phyloP scores from a whole-genome alignment of 2,329 filamentous ascomycete species.

The Aureobasidium sp. region DNA sequence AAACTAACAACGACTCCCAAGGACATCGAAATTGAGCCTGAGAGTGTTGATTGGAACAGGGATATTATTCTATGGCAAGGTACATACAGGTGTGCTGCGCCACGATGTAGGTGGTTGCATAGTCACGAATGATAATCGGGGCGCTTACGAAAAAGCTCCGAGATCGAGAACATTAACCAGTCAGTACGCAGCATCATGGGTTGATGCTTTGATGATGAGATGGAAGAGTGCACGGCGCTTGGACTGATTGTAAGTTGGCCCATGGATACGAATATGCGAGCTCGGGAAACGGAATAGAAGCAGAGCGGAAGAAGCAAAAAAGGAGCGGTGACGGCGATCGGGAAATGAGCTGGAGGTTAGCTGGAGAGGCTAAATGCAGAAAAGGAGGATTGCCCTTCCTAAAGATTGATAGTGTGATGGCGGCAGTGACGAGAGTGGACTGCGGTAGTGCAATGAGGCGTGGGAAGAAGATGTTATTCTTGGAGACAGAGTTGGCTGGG shows the following conservation, averaged over 20 bases:
- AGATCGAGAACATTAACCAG: background rate
- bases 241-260: background rate
- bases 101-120: background rate
- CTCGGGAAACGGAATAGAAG: conserved; percentile 5
- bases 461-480: conserved; percentile 8
- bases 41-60: background rate
- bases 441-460: background rate
- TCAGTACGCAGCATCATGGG: background rate
- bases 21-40: background rate
- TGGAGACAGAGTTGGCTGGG: background rate
- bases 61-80: background rate
- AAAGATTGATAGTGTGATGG: background rate
- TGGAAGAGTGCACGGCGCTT: background rate
- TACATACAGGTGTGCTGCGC: background rate
- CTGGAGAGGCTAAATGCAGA: background rate
- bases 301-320: conserved; percentile 11
- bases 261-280: background rate
- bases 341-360: conserved; percentile 6
- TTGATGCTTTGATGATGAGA: background rate
- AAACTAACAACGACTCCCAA: background rate
- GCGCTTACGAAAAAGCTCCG: conserved; percentile 8
- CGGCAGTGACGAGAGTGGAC: background rate
- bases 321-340: conserved; percentile 7
- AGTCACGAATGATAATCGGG: background rate
- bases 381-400: background rate